These are phyloP conservation scores for Neurospora sp. DNA, from an alignment of 495 filamentous ascomycete genomes.

Conservation along the genomic window DNA sequence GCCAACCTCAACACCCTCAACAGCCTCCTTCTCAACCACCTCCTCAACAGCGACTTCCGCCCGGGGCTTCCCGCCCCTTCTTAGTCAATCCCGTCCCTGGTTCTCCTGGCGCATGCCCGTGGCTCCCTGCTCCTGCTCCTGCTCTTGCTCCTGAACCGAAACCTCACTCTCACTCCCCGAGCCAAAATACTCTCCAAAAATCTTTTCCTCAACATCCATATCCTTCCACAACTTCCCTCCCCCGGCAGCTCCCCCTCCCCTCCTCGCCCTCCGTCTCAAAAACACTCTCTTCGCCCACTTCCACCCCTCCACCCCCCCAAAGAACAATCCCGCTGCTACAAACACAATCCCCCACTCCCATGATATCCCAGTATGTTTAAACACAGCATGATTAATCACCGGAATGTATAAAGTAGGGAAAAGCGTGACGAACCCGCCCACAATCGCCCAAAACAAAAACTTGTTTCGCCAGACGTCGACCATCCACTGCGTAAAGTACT, in stretches of 20 bases:
- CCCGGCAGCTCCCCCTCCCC: background rate
- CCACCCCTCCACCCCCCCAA: slow-evolving; percentile 56
- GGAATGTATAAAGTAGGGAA: slow-evolving; percentile 69
- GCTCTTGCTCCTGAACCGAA: background rate
- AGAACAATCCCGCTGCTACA: slow-evolving; percentile 40
- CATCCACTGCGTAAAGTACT: slow-evolving; percentile 33
- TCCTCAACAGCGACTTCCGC: background rate
- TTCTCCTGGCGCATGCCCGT: slow-evolving; percentile 20
- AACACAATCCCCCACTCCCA: slow-evolving; percentile 66
- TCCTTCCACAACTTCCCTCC: slow-evolving; percentile 19
- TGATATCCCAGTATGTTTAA: slow-evolving; percentile 62
- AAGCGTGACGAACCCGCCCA: slow-evolving; percentile 54
- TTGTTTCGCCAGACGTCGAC: slow-evolving; percentile 59
- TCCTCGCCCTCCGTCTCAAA: slow-evolving; percentile 9
- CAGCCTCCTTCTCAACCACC: background rate
- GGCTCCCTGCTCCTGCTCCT: slow-evolving; percentile 10
- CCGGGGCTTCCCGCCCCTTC: slow-evolving; percentile 31
- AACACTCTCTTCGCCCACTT: slow-evolving; percentile 37
- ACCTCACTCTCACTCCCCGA: background rate
- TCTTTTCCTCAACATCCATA: slow-evolving; percentile 28
- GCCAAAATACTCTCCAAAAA: slow-evolving; percentile 27
- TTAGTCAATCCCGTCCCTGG: slow-evolving; percentile 27
- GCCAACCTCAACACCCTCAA: background rate
- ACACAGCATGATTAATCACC: slow-evolving; percentile 54
- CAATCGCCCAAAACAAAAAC: slow-evolving; percentile 65